Base-by-base conservation (phyloP, 305 asterid species). In the Solanum hybrid region DNA sequence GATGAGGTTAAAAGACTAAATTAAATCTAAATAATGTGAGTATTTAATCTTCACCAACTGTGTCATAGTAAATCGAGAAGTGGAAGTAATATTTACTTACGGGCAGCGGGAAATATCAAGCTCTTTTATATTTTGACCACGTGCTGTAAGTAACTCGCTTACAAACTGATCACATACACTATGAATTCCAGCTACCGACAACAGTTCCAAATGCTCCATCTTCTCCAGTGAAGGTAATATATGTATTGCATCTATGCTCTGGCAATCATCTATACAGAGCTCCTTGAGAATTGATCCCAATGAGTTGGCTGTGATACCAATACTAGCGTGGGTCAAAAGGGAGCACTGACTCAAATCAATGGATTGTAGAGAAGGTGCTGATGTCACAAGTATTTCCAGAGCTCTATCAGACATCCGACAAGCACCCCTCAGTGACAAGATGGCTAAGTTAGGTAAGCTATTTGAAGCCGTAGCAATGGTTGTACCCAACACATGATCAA, bases 381-480 rank as follows among this genome's bases (percentile, higher is more conserved):
- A 92, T 61, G 11, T 64, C 81, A 95, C 87, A 64, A 97, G 94
- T 89, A 87, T 89, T 92, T 90, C 92, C 84, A 97, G 90, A 57
- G 97, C 97, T 42, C 64, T 42, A 90, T 97, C 98, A 20, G 97
- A 89, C 86, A 97, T 91, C 87, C 97, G 98, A 67, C 95, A 93
- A 18, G 99, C 99, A 69, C 99, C 99, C 95, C 96, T 97, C 88
- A 97, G 93, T 81, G 99, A 96, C 90, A 97, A 14, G 61, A 93
- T 92, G 34, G 87, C 90, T 91, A 97, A 90, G 75, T 92, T 94
- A 86, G 95, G 93, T 79, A 96, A 94, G 85, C 90, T 88, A 71
- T 40, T 91, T 26, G 90, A 83, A 89, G 93, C 80, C 76, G 77
- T 89, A 91, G 92, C 86, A 20, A 93, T 91, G 73, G 92, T 86